phyloP scores from a whole-genome alignment of 495 filamentous ascomycete species.

The Trichoderma erinaceum region DNA sequence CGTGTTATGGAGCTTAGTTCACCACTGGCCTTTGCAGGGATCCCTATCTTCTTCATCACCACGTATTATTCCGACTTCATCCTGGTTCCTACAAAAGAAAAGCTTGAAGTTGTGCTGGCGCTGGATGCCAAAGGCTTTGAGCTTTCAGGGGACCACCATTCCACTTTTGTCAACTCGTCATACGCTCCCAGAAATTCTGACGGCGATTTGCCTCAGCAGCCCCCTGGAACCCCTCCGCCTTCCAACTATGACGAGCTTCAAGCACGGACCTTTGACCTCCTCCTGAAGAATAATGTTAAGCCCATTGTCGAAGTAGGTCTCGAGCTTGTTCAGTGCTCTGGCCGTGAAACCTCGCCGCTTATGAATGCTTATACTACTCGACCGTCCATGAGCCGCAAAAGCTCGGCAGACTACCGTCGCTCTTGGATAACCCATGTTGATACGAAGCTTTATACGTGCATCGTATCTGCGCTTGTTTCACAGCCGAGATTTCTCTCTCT shows the following conservation, averaged over 20 bases:
- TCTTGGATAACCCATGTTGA: constrained; percentile 48
- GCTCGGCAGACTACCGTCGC: constrained; percentile 24
- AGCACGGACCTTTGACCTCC: constrained; percentile 67
- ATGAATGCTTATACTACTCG: constrained; percentile 25
- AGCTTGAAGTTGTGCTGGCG: constrained; percentile 64
- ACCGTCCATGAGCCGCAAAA: constrained; percentile 20
- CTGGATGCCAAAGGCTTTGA: constrained; percentile 77
- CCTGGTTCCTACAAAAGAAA: constrained; percentile 71
- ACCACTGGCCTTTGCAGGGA: constrained; percentile 83
- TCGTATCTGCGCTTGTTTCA: constrained; percentile 62
- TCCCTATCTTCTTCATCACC: constrained; percentile 97
- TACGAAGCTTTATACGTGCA: constrained; percentile 59
- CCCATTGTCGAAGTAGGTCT: constrained; percentile 64
- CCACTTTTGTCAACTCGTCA: constrained; percentile 62
- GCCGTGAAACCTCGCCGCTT: constrained; percentile 32
- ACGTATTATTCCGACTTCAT: constrained; percentile 98
- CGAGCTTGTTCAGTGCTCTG: constrained; percentile 79
- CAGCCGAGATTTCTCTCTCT: constrained; percentile 77
- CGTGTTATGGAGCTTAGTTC: constrained; percentile 87
- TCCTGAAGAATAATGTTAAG: constrained; percentile 65
- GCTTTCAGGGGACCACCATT: constrained; percentile 63
- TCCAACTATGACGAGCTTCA: constrained; percentile 73
- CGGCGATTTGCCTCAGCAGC: not conserved
- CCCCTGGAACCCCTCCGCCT: constrained; percentile 70
- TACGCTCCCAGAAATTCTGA: not conserved